Conservation (phyloP, 140 eudicot genomes). For the Stevia rebaudiana region DNA sequence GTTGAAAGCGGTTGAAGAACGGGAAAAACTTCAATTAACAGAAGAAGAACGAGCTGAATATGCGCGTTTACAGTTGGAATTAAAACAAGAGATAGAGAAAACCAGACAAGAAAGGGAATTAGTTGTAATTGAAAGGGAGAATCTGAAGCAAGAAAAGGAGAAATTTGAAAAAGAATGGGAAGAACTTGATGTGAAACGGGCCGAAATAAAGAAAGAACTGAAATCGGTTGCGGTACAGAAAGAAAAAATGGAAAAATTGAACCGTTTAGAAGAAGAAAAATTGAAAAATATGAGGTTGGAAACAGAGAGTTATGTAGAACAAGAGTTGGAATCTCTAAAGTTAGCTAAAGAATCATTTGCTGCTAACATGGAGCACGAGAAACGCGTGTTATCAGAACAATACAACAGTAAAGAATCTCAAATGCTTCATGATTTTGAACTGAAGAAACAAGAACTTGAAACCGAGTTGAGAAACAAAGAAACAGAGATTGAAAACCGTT, state of each 20-base stretch:
- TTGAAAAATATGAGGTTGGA: slow-evolving; percentile 55
- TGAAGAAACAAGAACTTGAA: slow-evolving; percentile 68
- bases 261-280: slow-evolving; percentile 65
- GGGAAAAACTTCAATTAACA: slow-evolving; percentile 59
- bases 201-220: slow-evolving; percentile 50
- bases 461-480: slow-evolving; percentile 47
- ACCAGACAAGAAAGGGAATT: slow-evolving; percentile 51
- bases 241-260: slow-evolving; percentile 49
- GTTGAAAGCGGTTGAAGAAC: slow-evolving; percentile 40
- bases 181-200: slow-evolving; percentile 72
- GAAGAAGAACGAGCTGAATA: slow-evolving; percentile 75
- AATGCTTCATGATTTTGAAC: slow-evolving; percentile 65
- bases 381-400: slow-evolving; percentile 45
- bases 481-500: slow-evolving; percentile 48
- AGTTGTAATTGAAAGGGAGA: slow-evolving; percentile 60
- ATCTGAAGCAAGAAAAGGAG: slow-evolving; percentile 70
- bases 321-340: slow-evolving; percentile 66
- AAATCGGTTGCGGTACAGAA: slow-evolving; percentile 45
- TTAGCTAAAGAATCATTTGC: slow-evolving; percentile 75
- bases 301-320: slow-evolving; percentile 52
- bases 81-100: slow-evolving; percentile 71
- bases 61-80: slow-evolving; percentile 57
- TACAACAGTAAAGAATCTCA: slow-evolving; percentile 48
- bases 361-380: slow-evolving; percentile 75
- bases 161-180: slow-evolving; percentile 97